Base-by-base conservation (phyloP, 768 basidiomycete genomes). In the Trametes gibbosa region DNA sequence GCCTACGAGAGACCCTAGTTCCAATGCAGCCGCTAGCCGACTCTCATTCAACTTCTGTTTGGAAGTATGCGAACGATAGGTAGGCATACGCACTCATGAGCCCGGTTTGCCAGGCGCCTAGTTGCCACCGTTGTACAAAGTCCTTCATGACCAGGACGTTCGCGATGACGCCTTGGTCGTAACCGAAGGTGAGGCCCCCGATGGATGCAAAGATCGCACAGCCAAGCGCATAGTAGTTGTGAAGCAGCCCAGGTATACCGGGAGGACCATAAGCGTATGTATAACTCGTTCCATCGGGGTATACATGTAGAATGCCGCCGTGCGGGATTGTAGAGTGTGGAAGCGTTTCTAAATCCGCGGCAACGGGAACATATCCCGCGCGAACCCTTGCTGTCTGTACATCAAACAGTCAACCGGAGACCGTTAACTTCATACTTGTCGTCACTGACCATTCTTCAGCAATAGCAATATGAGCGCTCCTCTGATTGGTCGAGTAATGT, bases 121-220 rank as follows among this genome's bases (percentile, higher is more conserved):
- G 73, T 5, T 86, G 87, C 84, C 87, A 93, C 9, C 84, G 78
- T 49, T 73, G 63, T 25, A 82, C 63, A 64, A 93, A 93, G 64
- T 90, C 86, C 40, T 77, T 74, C 90, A 92, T 92, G 13, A 92
- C 89, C 13, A 93, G 78, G 14, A 93, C 84, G 69, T 92, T 93
- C 2, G 91, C 88, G 63, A 93, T 90, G 55, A 92, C 90, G 37
- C 90, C 90, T 67, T 92, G 90, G 65, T 91, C 90, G 67, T 92
- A 92, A 9, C 90, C 90, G 70, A 92, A 92, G 14, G 86, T 83
- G 56, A 91, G 68, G 0, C 89, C 89, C 1, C 90, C 90, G 64
- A 92, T 81, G 10, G 85, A 87, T 0, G 86, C 90, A 63, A 91
- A 90, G 48, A 86, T 74, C 4, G 86, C 88, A 60, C 89, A 91